Conservation (phyloP, 306 rosid species). For the Cucurbita moschata region DNA sequence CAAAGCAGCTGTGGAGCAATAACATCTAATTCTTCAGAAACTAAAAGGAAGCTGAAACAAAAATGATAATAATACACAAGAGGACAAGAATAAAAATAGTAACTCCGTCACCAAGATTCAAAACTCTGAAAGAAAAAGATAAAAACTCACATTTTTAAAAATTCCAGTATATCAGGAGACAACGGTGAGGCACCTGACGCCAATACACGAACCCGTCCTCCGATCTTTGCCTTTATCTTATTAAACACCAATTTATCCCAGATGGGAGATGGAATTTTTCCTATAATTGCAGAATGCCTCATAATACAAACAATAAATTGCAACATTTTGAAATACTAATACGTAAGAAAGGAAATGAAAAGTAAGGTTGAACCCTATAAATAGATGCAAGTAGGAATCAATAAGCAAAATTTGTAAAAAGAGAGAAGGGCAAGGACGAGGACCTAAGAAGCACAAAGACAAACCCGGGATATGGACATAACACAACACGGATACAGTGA, state of each 20-base stretch:
- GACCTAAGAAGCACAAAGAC: neutral
- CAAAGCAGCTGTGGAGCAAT: slow-evolving; percentile 61
- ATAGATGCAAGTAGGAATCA: neutral
- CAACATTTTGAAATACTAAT: neutral
- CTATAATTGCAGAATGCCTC: slow-evolving; percentile 22
- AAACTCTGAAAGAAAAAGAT: neutral
- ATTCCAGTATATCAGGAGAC: slow-evolving; percentile 92
- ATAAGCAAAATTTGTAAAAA: neutral
- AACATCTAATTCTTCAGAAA: slow-evolving; percentile 13
- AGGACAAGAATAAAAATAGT: neutral
- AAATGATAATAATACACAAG: too few relatives aligned
- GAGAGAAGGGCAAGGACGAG: neutral
- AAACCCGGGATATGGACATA: neutral
- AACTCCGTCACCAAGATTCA: neutral
- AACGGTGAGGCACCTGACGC: slow-evolving; percentile 93
- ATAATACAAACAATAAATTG: neutral
- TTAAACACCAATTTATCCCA: slow-evolving; percentile 97
- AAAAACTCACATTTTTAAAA: slow-evolving; percentile 71
- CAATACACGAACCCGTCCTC: slow-evolving; percentile 90
- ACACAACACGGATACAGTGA: neutral
- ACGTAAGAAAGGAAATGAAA: neutral
- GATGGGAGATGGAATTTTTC: slow-evolving; percentile 76
- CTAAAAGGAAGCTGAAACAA: neutral
- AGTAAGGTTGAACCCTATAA: neutral
- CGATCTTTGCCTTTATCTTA: slow-evolving; percentile 84